Evolutionary conservation across 768 basidiomycete species (phyloP), one percentile per base, ranked within the genome.

Genomic region (Kwoniella dejecticola): DNA sequence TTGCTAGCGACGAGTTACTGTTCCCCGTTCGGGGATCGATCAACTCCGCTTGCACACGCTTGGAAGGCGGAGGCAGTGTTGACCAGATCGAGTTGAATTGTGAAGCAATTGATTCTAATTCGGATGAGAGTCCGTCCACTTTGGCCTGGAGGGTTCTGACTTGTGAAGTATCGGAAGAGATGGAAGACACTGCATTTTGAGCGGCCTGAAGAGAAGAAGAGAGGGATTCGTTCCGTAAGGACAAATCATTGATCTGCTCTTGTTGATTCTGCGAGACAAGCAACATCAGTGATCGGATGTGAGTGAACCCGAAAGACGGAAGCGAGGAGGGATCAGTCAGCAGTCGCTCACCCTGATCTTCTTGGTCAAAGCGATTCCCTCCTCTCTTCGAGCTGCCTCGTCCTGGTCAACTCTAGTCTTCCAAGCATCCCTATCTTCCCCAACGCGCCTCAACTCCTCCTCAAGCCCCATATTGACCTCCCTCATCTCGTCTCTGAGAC

Each of bases 41-140:
- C 83, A 72, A 59, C 8, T 71, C 69, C n/a, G 73, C 70, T 13
- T 64, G 54, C 0, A 85, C 87, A 27, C 94, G 88, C 12, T 87
- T 84, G 78, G 93, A 90, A 10, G 89, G 86, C 1, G 91, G 89
- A 11, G 93, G 93, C 0, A 97, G 84, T 40, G 88, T 82, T 4
- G 83, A 79, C 91, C 92, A 98, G 23, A 95, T 69, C 10, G 89
- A 85, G 52, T 83, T 83, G 29, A 95, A 83, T 21, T 87, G 76
- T 4, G 86, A 81, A 36, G 86, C 81, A 62, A 90, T 81, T 6
- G 83, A 82, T 24, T 82, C 81, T 17, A 84, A 81, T 46, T 87
- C 87, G 3, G 81, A 77, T 4, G 77, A 77, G 45, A 79, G 64
- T 4, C 63, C 64, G 24, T 76, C 68, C 19, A 75, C 60, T 11